phyloP scores from a whole-genome alignment of 2,329 filamentous ascomycete species.

The Pseudogymnoascus sp. region DNA sequence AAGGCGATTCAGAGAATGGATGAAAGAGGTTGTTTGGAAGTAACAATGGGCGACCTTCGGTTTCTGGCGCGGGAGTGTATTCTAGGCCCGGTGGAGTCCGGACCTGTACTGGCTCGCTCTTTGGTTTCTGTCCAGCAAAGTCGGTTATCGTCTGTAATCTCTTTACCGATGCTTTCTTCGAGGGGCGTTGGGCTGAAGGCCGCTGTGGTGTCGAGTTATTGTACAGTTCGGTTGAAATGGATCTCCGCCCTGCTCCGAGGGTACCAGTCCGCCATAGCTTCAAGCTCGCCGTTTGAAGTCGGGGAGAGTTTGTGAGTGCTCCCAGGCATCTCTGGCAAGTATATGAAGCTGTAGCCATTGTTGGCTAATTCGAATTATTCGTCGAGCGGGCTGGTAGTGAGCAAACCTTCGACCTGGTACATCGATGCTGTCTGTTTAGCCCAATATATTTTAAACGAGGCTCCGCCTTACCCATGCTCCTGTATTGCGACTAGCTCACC shows the following conservation, averaged over 20 bases:
- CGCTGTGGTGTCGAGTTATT: conserved; percentile 14
- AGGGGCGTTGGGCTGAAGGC: conserved; percentile 14
- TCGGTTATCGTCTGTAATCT: conserved; percentile 20
- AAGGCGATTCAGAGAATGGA: conserved; percentile 80
- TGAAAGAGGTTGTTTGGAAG: conserved; percentile 82
- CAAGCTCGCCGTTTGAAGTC: conserved; percentile 14
- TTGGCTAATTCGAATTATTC: conserved; percentile 2
- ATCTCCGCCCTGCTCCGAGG: conserved; percentile 16
- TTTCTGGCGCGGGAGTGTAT: conserved; percentile 19
- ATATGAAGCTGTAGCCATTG: conserved; percentile 21
- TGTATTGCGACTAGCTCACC: conserved; percentile 7
- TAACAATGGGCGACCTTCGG: conserved; percentile 24
- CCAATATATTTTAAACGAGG: conserved; percentile 9
- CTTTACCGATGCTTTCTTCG: conserved; percentile 16
- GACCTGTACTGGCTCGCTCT: conserved; percentile 22
- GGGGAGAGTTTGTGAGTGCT: conserved; percentile 21
- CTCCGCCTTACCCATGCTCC: background rate
- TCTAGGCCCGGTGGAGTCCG: conserved; percentile 20
- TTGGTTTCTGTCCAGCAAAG: conserved; percentile 21
- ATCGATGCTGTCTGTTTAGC: background rate
- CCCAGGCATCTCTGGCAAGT: conserved; percentile 29
- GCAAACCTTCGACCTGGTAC: background rate
- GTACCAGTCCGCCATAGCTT: conserved; percentile 16
- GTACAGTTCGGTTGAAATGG: conserved; percentile 19
- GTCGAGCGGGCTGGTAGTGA: background rate